Conservation (phyloP, 1,284 basidiomycete species). For the Ustilago bromivora region DNA sequence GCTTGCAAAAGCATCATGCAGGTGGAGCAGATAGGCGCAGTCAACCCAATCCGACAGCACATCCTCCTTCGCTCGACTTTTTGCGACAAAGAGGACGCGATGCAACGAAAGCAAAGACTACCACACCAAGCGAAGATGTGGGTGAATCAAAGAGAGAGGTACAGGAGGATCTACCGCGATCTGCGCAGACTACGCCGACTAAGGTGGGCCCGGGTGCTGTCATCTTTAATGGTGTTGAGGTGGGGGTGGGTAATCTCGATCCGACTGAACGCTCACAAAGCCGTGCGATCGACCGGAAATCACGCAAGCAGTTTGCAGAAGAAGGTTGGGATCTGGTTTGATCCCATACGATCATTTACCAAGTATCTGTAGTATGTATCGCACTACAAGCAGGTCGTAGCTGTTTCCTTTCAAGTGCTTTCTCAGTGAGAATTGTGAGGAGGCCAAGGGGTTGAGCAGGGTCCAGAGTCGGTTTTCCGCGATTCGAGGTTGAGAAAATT, state of each 20-base stretch:
- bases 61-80: constrained; percentile 45
- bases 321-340: constrained; percentile 42
- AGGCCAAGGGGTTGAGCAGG: not conserved
- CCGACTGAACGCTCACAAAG: not conserved
- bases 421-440: not conserved
- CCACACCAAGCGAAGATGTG: not conserved
- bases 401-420: not conserved
- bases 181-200: constrained; percentile 2
- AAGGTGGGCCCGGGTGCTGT: constrained; percentile 43
- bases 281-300: constrained; percentile 15
- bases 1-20: constrained; percentile 21
- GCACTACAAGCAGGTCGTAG: not conserved
- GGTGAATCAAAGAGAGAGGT: not conserved
- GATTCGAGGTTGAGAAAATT: constrained; percentile 7
- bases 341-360: not conserved
- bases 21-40: constrained; percentile 1
- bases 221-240: constrained; percentile 53
- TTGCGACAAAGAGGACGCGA: constrained; percentile 42
- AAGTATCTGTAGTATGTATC: not conserved
- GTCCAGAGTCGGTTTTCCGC: constrained; percentile 11
- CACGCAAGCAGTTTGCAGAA: constrained; percentile 25
- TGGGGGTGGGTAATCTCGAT: constrained; percentile 31
- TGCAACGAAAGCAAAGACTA: constrained; percentile 17
- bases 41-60: not conserved
- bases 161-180: not conserved